Conservation (phyloP, 2,329 filamentous ascomycete species). For the Trichoderma citrinoviride region DNA sequence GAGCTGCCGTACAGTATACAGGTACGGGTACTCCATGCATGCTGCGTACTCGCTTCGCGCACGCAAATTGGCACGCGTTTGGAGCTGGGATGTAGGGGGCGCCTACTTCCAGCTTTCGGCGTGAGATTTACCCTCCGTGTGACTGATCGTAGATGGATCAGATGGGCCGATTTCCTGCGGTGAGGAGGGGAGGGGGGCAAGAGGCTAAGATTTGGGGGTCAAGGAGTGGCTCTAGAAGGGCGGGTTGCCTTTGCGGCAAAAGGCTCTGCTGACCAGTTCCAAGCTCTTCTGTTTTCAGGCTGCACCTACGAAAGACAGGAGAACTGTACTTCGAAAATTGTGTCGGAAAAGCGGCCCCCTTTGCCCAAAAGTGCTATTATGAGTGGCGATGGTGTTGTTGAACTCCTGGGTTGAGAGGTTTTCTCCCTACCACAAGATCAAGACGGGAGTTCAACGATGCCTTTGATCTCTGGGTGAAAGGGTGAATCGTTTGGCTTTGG, state of each 20-base stretch:
- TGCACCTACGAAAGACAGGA: neutral
- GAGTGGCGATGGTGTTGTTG: neutral
- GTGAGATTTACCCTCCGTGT: conserved; percentile 14
- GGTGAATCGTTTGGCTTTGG: neutral
- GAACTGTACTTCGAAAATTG: neutral
- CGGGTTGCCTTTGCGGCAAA: neutral
- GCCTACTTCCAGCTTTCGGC: neutral
- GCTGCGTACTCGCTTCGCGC: neutral
- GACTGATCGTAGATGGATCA: conserved; percentile 20
- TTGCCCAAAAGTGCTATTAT: neutral
- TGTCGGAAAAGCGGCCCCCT: neutral
- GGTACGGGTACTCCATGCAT: neutral
- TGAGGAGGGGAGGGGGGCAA: neutral
- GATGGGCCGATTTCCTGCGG: conserved; percentile 22
- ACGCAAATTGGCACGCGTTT: neutral
- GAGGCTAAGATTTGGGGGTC: neutral
- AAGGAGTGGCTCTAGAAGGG: conserved; percentile 3
- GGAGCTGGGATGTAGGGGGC: too few relatives aligned
- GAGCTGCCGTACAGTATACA: neutral
- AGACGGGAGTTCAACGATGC: neutral
- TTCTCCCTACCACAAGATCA: neutral
- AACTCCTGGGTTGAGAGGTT: neutral
- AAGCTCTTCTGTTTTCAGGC: neutral
- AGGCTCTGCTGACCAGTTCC: conserved; percentile 9
- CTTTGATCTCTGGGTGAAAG: too few relatives aligned